A percentile compares a stretch with the other conserved stretches of the same genome.
phyloP scores from a whole-genome alignment of 352 stramenopile genomes.

The Blastocystis sp. region DNA sequence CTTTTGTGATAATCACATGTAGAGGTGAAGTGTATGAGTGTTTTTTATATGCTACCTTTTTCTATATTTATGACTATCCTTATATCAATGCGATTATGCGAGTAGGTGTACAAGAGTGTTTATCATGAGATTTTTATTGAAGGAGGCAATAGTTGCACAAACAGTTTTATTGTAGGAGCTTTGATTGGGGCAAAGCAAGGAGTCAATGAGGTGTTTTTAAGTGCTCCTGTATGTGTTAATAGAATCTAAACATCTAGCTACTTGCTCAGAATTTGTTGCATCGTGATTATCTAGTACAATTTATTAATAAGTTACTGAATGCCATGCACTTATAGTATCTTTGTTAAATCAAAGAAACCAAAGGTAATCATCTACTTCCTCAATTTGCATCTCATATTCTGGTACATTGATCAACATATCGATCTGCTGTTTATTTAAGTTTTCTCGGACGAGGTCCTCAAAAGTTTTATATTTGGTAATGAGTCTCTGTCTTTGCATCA shows the following conservation, averaged over 20 bases:
- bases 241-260: neutral
- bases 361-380: neutral
- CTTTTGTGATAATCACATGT: neutral
- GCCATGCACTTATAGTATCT: neutral
- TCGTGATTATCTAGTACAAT: conserved; percentile 25
- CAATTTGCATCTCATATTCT: neutral
- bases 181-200: conserved; percentile 30
- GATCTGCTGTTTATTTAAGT: conserved; percentile 42
- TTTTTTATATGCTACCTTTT: conserved; percentile 22
- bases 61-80: conserved; percentile 45
- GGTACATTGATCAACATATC: conserved; percentile 19
- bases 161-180: neutral
- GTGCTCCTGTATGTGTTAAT: neutral
- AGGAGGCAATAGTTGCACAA: conserved; percentile 3
- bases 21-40: conserved; percentile 46
- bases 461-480: neutral
- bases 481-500: conserved; percentile 33
- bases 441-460: conserved; percentile 10
- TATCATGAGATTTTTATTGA: conserved; percentile 29
- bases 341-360: neutral
- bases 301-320: conserved; percentile 27
- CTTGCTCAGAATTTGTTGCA: conserved; percentile 24
- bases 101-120: neutral
- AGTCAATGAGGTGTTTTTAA: conserved; percentile 30
- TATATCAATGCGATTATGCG: conserved; percentile 49